Evolutionary conservation across 1,139 yeast genomes (phyloP).

Genomic region (Candida sojae): DNA sequence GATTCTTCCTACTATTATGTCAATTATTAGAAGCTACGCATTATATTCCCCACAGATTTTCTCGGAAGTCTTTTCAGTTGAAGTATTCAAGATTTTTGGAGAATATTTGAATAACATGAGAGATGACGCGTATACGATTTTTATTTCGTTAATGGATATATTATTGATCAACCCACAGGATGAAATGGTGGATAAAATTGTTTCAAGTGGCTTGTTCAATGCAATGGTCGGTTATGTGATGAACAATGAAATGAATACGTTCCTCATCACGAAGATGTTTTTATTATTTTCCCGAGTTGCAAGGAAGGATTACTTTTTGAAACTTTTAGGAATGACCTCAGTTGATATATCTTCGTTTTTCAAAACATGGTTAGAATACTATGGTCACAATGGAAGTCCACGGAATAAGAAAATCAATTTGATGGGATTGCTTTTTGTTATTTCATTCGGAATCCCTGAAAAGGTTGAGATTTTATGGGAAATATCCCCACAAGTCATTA

Average conservation of each 20-base stretch:
- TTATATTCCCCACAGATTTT: conserved; percentile 58
- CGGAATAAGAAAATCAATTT: conserved; percentile 63
- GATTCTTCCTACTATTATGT: conserved; percentile 65
- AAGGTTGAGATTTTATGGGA: conserved; percentile 17
- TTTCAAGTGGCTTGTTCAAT: conserved; percentile 49
- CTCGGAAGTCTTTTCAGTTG: conserved; percentile 26
- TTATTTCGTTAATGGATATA: conserved; percentile 62
- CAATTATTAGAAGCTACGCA: conserved; percentile 71
- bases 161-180: conserved; percentile 34
- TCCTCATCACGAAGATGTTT: conserved; percentile 54
- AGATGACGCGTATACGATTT: conserved; percentile 64
- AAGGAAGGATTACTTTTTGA: conserved; percentile 34
- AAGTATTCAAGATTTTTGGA: conserved; percentile 54
- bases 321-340: conserved; percentile 32
- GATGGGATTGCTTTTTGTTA: conserved; percentile 56
- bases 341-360: conserved; percentile 27
- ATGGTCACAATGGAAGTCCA: conserved; percentile 64
- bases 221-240: conserved; percentile 48
- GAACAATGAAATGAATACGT: conserved; percentile 42
- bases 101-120: conserved; percentile 63
- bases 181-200: conserved; percentile 33
- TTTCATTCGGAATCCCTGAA: conserved; percentile 24
- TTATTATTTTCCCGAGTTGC: conserved; percentile 57
- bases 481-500: conserved; percentile 38
- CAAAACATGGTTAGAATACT: conserved; percentile 36